Percentiles rank a stretch among this genome's conserved stretches.
Evolutionary conservation across 2,329 filamentous ascomycete species (phyloP).

Genomic region (Colletotrichum aenigma): DNA sequence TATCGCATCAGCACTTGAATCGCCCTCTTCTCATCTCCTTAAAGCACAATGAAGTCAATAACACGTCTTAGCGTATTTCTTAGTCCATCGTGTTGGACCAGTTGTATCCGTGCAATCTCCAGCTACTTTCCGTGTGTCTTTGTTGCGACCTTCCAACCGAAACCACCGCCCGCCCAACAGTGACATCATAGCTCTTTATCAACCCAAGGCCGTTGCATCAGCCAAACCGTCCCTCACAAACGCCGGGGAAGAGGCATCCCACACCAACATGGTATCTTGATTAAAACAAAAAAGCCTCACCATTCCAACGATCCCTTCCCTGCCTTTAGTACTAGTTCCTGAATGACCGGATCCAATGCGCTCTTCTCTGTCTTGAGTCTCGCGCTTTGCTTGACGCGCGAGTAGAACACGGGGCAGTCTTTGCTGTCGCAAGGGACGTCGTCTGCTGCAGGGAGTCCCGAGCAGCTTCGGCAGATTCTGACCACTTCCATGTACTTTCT

Average conservation of each 20-base stretch:
- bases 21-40: background rate
- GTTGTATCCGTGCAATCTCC: background rate
- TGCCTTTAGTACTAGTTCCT: slow-evolving; percentile 30
- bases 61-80: background rate
- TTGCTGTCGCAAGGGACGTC: slow-evolving; percentile 86
- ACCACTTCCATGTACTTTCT: slow-evolving; percentile 67
- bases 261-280: background rate
- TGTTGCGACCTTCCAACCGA: background rate
- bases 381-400: slow-evolving; percentile 66
- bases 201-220: background rate
- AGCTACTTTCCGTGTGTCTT: background rate
- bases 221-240: background rate
- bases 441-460: slow-evolving; percentile 73
- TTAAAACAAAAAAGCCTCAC: slow-evolving; percentile 25
- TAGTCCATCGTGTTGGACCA: background rate
- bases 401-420: slow-evolving; percentile 93
- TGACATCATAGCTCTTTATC: slow-evolving; percentile 1
- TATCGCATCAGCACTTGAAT: background rate
- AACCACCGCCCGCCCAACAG: background rate
- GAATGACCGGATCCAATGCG: slow-evolving; percentile 34
- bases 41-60: background rate
- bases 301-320: slow-evolving; percentile 36
- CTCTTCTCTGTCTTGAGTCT: slow-evolving; percentile 45
- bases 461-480: slow-evolving; percentile 80
- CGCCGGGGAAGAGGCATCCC: background rate